A percentile compares a stretch with the other conserved stretches of the same genome.
These are phyloP conservation scores for Yarrowia sp. DNA, from an alignment of 805 yeast species.

Conservation along the genomic window DNA sequence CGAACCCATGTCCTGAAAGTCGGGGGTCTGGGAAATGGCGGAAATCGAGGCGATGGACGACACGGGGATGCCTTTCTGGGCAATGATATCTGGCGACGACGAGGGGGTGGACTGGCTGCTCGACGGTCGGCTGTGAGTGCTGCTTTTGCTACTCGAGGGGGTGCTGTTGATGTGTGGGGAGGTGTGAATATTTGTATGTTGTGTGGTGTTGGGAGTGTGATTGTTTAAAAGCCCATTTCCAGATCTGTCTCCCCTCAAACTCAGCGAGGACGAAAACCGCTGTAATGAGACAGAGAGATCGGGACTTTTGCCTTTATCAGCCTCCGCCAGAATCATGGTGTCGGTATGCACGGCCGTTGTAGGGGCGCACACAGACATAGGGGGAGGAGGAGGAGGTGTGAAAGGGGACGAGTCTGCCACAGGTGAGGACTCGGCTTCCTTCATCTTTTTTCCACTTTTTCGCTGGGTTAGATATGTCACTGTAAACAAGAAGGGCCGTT, in stretches of 20 bases:
- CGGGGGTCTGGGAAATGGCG: slow-evolving; percentile 29
- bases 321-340: slow-evolving; percentile 5
- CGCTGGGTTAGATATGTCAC: slow-evolving; percentile 9
- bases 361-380: slow-evolving; percentile 7
- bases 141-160: neutral
- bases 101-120: slow-evolving; percentile 19
- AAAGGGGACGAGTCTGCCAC: no score
- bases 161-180: no score
- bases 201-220: neutral
- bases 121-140: slow-evolving; percentile 12
- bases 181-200: neutral
- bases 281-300: slow-evolving; percentile 26
- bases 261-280: slow-evolving; percentile 9
- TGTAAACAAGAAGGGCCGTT: no score
- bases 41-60: slow-evolving; percentile 35
- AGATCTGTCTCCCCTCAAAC: neutral
- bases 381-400: slow-evolving; percentile 2
- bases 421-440: no score
- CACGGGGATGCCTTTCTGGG: slow-evolving; percentile 34
- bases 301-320: slow-evolving; percentile 30
- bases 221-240: neutral
- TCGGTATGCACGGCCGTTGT: slow-evolving; percentile 35
- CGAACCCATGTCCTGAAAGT: slow-evolving; percentile 33
- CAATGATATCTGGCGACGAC: slow-evolving; percentile 27
- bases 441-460: slow-evolving; percentile 13